Base-by-base conservation (phyloP, 768 basidiomycete species). In the Leccinum fibrillosum region DNA sequence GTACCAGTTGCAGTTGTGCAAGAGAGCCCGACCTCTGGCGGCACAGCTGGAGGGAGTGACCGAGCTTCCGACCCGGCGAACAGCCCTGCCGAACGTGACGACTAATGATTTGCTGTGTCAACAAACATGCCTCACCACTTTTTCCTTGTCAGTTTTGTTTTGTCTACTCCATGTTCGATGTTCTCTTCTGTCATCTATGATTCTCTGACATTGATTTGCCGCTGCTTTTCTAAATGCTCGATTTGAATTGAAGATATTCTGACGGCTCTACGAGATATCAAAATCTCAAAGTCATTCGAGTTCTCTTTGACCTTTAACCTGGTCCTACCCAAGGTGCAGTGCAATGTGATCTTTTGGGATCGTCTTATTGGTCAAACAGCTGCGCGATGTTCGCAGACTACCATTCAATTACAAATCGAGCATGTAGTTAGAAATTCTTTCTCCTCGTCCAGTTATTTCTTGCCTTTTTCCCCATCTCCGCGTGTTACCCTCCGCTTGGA, bases 271-370 rank as follows among this genome's bases (percentile, higher is more conserved):
- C 34, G 59, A 66, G 63, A 57, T 55, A 50, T 23, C 57, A 45
- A 57, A 61, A 57, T 59, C 63, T 65, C 59, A 42, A 37, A 57
- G 39, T 35, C 58, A 56, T 64, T 62, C 62, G 63, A 52, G 58
- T 54, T 57, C 64, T 71, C 47, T 74, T 74, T 74, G 56, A 67
- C 69, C 71, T 70, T 62, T 63, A 72, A 74, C 26, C 30, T 58
- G 65, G 65, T 69, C 70, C 58, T 32, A 48, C 32, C 53, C 30
- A 53, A 39, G 62, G 25, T 54, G 47, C 55, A 52, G 57, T 61
- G 67, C 60, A 64, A 60, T 60, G 30, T 19, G 58, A 47, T 58
- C 28, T 45, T 52, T 48, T 58, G 59, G 53, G 71, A 72, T 69
- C 70, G 32, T 56, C 28, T 72, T 74, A 62, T 52, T 69, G 71